Percentiles rank a stretch among this genome's conserved stretches.
Conservation (phyloP, 257 asterid genomes). For the Solanum lycopersicoides region DNA sequence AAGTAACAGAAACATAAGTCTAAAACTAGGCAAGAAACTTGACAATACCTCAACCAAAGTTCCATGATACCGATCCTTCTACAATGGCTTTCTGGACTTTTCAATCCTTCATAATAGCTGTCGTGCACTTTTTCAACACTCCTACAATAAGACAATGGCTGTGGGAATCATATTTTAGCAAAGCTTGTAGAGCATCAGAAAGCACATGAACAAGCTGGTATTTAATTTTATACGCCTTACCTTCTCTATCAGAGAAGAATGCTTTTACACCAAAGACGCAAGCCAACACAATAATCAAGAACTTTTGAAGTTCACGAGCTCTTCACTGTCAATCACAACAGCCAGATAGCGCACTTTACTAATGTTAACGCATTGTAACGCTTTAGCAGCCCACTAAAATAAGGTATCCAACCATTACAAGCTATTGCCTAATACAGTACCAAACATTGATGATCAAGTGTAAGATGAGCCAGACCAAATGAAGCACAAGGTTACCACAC, state of each 20-base stretch:
- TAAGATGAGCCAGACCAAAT: constrained; percentile 47
- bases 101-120: constrained; percentile 42
- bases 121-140: constrained; percentile 64
- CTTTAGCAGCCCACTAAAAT: constrained; percentile 44
- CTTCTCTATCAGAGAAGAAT: constrained; percentile 79
- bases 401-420: constrained; percentile 48
- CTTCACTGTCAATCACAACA: constrained; percentile 81
- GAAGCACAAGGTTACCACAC: constrained; percentile 43
- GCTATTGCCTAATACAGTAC: constrained; percentile 40
- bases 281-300: constrained; percentile 66
- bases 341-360: constrained; percentile 74
- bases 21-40: background rate
- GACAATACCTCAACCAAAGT: constrained; percentile 35
- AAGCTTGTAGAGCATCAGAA: background rate
- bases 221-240: constrained; percentile 21
- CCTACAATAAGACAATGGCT: constrained; percentile 36
- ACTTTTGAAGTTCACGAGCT: constrained; percentile 59
- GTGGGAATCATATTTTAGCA: background rate
- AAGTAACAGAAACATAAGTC: background rate
- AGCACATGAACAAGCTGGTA: background rate
- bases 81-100: constrained; percentile 48
- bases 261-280: constrained; percentile 43
- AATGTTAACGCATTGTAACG: constrained; percentile 44
- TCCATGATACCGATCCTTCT: constrained; percentile 30
- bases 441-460: constrained; percentile 61